Base-by-base conservation (phyloP, 2,329 filamentous ascomycete species). In the Malbranchea zuffiana region DNA sequence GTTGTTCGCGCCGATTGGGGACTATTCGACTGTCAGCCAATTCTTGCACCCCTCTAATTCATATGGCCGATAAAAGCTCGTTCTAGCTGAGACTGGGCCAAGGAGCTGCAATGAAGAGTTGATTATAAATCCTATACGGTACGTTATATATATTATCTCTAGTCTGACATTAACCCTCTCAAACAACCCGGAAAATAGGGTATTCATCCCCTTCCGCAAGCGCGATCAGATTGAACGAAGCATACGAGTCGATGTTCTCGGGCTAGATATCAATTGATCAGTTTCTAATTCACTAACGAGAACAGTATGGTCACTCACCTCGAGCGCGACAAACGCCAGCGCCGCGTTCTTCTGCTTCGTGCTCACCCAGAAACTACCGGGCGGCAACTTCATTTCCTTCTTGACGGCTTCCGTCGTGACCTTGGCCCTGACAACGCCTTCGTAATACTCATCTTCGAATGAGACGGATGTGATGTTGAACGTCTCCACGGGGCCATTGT, bases 261-360 rank as follows among this genome's bases (percentile, higher is more conserved):
- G 35, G 35, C 35, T 37, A 37, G 7, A 7, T 12, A 23, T 6
- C 10, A 10, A 11, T 8, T 33, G n/a, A n/a, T n/a, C n/a, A n/a
- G n/a, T n/a, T n/a, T n/a, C n/a, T n/a, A n/a, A n/a, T n/a, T n/a
- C n/a, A n/a, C n/a, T n/a, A n/a, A n/a, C n/a, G n/a, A n/a, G 15
- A 3, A 2, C 2, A 10, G 13, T 6, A 10, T 16, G 13, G 16
- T 15, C 11, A n/a, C 17, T 37, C 20, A 37, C 35, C 35, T 37
- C 35, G 17, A 37, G 21, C 6, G 35, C 17, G 21, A 37, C 27
- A 7, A 37, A 37, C 11, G 35, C 35, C 11, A 37, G 26, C n/a
- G 35, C 35, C 6, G 35, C 35, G 13, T 37, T 37, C 16, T 37
- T 37, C 35, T 37, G 35, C 10, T 13, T 30, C 11, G 35, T 32